Evolutionary conservation across 164 flowering plant species (phyloP).

Genomic region (Liriodendron chinense): DNA sequence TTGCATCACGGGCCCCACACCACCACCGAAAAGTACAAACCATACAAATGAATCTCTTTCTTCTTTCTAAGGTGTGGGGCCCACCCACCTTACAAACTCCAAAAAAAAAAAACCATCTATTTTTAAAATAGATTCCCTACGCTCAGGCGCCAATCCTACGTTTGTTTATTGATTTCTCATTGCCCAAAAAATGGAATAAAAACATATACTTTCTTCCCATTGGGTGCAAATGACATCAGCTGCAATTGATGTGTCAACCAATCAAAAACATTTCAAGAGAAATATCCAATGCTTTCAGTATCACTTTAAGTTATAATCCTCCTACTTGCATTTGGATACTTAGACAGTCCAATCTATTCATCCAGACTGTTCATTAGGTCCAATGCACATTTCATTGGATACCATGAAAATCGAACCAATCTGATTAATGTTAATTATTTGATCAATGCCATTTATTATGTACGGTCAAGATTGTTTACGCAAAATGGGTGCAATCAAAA

Average conservation of each 20-base stretch:
- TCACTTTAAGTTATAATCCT: not conserved
- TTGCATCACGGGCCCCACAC: not conserved
- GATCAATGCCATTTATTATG: too few relatives aligned
- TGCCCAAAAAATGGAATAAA: not conserved
- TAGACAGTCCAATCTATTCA: not conserved
- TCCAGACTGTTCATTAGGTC: not conserved
- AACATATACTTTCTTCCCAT: not conserved
- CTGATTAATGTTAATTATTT: too few relatives aligned
- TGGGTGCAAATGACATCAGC: not conserved
- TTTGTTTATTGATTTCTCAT: not conserved
- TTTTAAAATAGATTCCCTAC: not conserved
- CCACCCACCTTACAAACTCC: conserved; percentile 30
- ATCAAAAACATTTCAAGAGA: not conserved
- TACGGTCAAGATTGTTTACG: too few relatives aligned
- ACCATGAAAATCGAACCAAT: too few relatives aligned
- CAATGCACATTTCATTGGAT: too few relatives aligned
- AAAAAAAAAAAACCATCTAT: conserved; percentile 19
- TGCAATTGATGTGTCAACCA: not conserved
- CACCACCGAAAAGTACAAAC: conserved; percentile 7
- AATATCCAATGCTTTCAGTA: not conserved
- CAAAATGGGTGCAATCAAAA: too few relatives aligned
- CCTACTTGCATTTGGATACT: not conserved
- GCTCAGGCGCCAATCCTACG: not conserved
- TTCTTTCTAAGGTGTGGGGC: conserved; percentile 14
- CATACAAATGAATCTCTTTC: conserved; percentile 19